Base-by-base conservation (phyloP, 2,329 filamentous ascomycete species). In the Tolypocladium capitatum region DNA sequence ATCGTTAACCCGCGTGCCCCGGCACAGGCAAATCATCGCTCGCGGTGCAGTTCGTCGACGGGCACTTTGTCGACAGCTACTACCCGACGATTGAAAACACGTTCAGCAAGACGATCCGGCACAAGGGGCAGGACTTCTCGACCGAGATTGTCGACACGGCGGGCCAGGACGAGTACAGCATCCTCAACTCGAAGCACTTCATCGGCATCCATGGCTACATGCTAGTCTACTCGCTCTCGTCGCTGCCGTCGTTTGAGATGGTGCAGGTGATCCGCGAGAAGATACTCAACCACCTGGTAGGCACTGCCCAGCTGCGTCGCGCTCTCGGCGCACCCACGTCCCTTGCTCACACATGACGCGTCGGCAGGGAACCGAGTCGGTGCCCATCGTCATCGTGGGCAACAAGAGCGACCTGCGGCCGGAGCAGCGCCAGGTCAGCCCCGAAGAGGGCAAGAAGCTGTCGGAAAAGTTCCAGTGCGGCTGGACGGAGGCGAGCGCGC, bases 81-180 rank as follows among this genome's bases (percentile, higher is more conserved):
- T 98, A 98, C 67, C 92, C 92, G 33, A 98, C 92, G 36, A 97
- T 98, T 61, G 92, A 98, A 68, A 98, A 97, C 67, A 97, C 91
- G 2, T 98, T 98, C 66, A 94, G 85, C 73, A 94, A 94, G 67
- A 83, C 89, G 56, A 95, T 98, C 65, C 85, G 87, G 59, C 84
- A 86, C 67, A 94, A 92, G 68, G 84, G 86, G 45, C 88, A 96
- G 67, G 92, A 97, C 55, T 98, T 83, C 67, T 82, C 86, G 46
- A 95, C 90, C 13, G 92, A 98, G 71, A 97, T 98, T 60, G 92
- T 98, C 65, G 92, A 98, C 65, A 98, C 92, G 28, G 92, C 92
- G 46, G 92, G 92, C 51, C 90, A 95, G 84, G 92, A 98, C 73
- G 92, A 98, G 69, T 98, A 98, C 73, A 94, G 87, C 63, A 96